Conservation (phyloP, 495 filamentous ascomycete species). For the Aspergillus baeticus region DNA sequence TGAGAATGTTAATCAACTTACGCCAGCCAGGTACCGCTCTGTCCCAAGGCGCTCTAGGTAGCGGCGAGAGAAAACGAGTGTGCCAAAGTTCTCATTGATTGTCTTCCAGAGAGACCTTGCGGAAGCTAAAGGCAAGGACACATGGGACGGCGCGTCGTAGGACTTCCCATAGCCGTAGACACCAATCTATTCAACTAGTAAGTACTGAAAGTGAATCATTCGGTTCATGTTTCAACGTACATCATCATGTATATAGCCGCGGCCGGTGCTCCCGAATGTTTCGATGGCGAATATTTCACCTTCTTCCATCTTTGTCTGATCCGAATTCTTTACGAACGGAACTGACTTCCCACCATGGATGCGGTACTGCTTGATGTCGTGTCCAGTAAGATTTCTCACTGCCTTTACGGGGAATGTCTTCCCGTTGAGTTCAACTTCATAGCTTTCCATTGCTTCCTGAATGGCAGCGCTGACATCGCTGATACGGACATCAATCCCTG, state of each 20-base stretch:
- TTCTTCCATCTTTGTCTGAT: constrained; percentile 65
- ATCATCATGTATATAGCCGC: constrained; percentile 44
- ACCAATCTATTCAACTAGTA: constrained; percentile 22
- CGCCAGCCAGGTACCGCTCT: constrained; percentile 58
- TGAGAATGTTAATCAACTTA: constrained; percentile 27
- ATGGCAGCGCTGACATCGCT: constrained; percentile 61
- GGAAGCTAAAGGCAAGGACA: constrained; percentile 50
- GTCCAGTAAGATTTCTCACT: constrained; percentile 57
- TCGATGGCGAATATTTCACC: constrained; percentile 66
- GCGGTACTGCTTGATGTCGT: constrained; percentile 57
- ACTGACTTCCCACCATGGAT: constrained; percentile 64
- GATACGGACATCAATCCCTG: constrained; percentile 62
- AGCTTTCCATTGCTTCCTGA: constrained; percentile 68
- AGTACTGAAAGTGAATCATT: background rate
- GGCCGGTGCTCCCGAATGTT: constrained; percentile 63
- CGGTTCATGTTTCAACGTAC: constrained; percentile 29
- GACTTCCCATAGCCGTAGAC: constrained; percentile 52
- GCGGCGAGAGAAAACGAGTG: constrained; percentile 60
- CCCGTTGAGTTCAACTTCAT: constrained; percentile 59
- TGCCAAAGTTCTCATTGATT: constrained; percentile 64
- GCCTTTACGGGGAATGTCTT: constrained; percentile 57
- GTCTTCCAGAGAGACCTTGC: constrained; percentile 59
- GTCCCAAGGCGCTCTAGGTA: constrained; percentile 64
- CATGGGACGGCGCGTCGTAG: constrained; percentile 43
- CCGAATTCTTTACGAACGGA: constrained; percentile 58